Evolutionary conservation across 306 rosid species (phyloP), one percentile per base, ranked within the genome.

Genomic region (Quercus cerris): DNA sequence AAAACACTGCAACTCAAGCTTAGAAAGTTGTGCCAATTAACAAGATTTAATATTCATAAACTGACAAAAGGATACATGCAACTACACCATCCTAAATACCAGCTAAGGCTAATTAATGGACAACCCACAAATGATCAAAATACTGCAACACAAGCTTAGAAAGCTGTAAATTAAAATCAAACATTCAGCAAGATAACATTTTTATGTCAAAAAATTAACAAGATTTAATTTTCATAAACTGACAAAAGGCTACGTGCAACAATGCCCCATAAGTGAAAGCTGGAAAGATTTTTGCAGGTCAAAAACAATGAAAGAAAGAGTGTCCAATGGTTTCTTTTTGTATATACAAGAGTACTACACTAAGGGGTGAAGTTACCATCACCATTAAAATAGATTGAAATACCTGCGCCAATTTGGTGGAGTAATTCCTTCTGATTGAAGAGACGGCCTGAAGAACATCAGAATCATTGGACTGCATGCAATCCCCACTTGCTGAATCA

Each of bases 341-440:
- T 46, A 67, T 67, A 7, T n/a, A n/a, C 27, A 33, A 33, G 72
- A 35, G 20, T 9, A 33, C 25, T 7, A 10, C 10, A 69, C 59
- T 30, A 68, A 66, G 58, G 46, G 66, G 15, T 56, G 41, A 84
- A 35, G 41, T 19, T 35, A 18, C 51, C 28, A 64, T 63, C 28
- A 64, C 71, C 10, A 30, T 17, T 11, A 64, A 55, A 30, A 73
- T 19, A 56, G 56, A 46, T 57, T 41, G n/a, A 74, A 35, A 56
- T 85, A 93, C 99, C 94, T 93, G 92, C 83, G 89, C 98, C 89
- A 88, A 78, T 89, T 90, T 88, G 64, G 89, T 66, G 73, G 94
- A 88, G 82, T 90, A 90, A 81, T 86, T 90, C 89, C 86, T 86
- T 85, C 86, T 87, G 77, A 81, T 69, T 7, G 89, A 88, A 82